Percentiles rank a stretch among this genome's conserved stretches.
These are phyloP conservation scores for Podaxis sp. DNA, from an alignment of 768 basidiomycete genomes.

Conservation along the genomic window DNA sequence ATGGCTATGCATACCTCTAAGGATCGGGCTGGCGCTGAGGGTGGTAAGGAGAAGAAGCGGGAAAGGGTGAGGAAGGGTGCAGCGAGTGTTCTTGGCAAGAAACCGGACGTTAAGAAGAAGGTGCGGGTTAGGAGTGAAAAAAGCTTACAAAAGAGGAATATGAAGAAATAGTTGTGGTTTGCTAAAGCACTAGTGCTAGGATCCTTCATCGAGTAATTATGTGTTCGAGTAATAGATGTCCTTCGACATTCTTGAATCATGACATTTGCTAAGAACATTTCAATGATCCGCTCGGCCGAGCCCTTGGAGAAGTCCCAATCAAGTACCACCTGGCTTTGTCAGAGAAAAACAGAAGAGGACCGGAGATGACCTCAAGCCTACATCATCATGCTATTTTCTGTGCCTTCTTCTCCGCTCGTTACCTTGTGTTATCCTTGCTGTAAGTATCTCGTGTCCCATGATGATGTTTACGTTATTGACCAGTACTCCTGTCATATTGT, in stretches of 20 bases:
- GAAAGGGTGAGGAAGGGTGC: slow-evolving; percentile 52
- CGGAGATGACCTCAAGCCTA: no score
- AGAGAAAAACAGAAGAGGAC: not conserved
- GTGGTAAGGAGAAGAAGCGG: slow-evolving; percentile 32
- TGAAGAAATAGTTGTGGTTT: slow-evolving; percentile 53
- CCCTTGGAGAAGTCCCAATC: no score
- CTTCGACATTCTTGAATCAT: no score
- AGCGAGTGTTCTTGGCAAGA: slow-evolving; percentile 22
- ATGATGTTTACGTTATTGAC: no score
- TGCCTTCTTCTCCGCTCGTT: no score
- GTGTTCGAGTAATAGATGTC: not conserved
- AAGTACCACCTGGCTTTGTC: no score
- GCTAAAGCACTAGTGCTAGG: not conserved
- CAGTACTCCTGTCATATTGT: no score
- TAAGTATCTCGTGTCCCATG: no score
- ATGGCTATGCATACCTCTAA: slow-evolving; percentile 37
- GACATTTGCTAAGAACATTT: no score
- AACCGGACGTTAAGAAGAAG: slow-evolving; percentile 58
- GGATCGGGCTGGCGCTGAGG: slow-evolving; percentile 9
- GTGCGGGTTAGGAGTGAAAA: slow-evolving; percentile 53
- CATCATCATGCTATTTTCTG: no score
- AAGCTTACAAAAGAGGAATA: slow-evolving; percentile 50
- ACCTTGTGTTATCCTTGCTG: no score
- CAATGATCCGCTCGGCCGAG: no score
- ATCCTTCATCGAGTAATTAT: not conserved